Evolutionary conservation across 2,329 filamentous ascomycete genomes (phyloP).

Genomic region (Fonsecaea erecta): DNA sequence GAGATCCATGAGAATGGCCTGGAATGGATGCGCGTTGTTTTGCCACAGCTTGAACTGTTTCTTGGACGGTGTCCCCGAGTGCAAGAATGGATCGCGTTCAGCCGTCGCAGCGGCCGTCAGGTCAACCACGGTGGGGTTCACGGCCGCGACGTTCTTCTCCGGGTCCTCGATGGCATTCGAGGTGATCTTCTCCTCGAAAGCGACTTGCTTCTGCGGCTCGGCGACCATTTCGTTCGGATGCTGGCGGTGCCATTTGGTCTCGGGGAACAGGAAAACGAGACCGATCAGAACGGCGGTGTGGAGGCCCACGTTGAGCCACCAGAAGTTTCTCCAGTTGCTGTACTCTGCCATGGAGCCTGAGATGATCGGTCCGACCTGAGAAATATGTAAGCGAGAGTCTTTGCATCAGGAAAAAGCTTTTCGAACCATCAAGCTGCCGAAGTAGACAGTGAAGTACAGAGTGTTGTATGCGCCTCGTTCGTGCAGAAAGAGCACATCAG

Average conservation of each 20-base stretch:
- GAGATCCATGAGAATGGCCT: constrained; percentile 48
- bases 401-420: not conserved
- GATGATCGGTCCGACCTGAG: constrained; percentile 26
- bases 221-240: constrained; percentile 15
- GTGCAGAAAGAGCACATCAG: constrained; percentile 8
- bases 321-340: constrained; percentile 10
- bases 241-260: constrained; percentile 23
- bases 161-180: constrained; percentile 1
- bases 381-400: constrained; percentile 4
- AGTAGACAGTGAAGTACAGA: constrained; percentile 12
- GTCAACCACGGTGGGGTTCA: not conserved
- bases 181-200: not conserved
- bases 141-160: not conserved
- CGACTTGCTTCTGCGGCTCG: not conserved
- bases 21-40: constrained; percentile 4
- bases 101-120: not conserved
- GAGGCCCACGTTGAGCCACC: constrained; percentile 54
- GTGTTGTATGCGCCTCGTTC: constrained; percentile 12
- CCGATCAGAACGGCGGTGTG: constrained; percentile 5
- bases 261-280: constrained; percentile 20
- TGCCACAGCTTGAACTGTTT: constrained; percentile 12
- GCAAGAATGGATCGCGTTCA: constrained; percentile 6
- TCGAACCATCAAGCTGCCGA: constrained; percentile 12
- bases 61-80: constrained; percentile 5
- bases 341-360: constrained; percentile 8